phyloP scores from a whole-genome alignment of 176 grass and related monocot genomes.

The Lolium multiflorum region DNA sequence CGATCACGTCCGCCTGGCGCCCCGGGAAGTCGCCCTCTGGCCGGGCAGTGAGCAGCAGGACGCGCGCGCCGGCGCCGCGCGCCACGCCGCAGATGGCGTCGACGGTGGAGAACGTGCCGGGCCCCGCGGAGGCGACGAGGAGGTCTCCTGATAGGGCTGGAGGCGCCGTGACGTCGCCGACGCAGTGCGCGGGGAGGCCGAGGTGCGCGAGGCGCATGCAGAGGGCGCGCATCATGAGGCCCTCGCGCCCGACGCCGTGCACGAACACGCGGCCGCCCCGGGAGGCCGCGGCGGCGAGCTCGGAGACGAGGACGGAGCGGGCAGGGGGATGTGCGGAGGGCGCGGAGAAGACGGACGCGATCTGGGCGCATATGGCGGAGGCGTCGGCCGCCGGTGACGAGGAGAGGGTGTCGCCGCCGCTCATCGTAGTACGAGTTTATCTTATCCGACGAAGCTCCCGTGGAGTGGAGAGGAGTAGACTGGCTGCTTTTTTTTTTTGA shows the following conservation, averaged over 20 bases:
- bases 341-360: constrained; percentile 69
- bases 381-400: constrained; percentile 21
- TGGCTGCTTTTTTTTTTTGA: too few species aligned
- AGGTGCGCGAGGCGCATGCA: constrained; percentile 97
- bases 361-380: constrained; percentile 75
- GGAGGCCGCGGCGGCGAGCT: constrained; percentile 33
- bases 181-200: constrained; percentile 66
- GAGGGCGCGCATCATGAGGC: constrained; percentile 87
- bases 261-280: constrained; percentile 61
- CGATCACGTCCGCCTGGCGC: constrained; percentile 62
- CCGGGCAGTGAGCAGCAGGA: constrained; percentile 72
- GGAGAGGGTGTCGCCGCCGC: constrained; percentile 16
- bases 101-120: constrained; percentile 86
- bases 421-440: constrained; percentile 28
- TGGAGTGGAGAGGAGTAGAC: background rate
- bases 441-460: constrained; percentile 39
- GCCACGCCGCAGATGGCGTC: constrained; percentile 81
- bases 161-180: constrained; percentile 76
- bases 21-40: constrained; percentile 48
- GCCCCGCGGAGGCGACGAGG: constrained; percentile 77
- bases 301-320: constrained; percentile 45
- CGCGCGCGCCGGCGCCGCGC: constrained; percentile 59
- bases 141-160: constrained; percentile 52
- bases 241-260: constrained; percentile 96
- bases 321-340: constrained; percentile 32